phyloP scores from a whole-genome alignment of 441 rosid genomes.

The Syzygium malaccense region DNA sequence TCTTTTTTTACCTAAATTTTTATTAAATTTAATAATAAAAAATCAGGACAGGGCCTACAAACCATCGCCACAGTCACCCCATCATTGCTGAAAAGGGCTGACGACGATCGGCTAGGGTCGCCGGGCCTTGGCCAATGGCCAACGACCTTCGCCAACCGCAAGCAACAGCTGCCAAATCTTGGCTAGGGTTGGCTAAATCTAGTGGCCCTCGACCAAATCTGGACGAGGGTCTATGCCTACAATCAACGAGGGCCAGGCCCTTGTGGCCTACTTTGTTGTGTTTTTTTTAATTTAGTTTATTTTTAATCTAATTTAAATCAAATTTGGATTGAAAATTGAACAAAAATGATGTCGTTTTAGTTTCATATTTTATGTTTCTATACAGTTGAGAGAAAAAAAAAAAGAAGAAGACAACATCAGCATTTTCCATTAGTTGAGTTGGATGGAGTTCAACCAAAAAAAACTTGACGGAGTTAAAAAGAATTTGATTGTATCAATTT shows the following conservation, averaged over 20 bases:
- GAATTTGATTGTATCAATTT: not conserved
- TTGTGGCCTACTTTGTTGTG: not conserved
- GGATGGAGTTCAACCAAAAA: no score
- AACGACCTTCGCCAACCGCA: fast-evolving
- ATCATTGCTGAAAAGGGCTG: no score
- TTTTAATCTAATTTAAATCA: not conserved
- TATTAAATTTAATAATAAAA: not conserved
- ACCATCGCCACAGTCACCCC: not conserved
- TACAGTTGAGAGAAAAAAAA: not conserved
- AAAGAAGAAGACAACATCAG: fast-evolving
- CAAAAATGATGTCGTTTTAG: not conserved
- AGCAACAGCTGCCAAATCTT: not conserved
- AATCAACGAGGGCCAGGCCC: not conserved
- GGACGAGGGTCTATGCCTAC: not conserved
- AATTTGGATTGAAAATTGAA: not conserved
- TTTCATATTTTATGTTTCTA: not conserved
- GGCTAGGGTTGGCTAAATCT: not conserved
- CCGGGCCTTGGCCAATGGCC: not conserved
- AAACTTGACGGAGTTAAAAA: fast-evolving
- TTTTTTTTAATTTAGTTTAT: not conserved
- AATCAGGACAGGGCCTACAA: not conserved
- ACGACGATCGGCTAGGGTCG: not conserved
- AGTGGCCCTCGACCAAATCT: not conserved
- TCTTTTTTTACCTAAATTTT: not conserved
- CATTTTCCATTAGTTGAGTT: not conserved